Conservation (phyloP, 495 filamentous ascomycete genomes). For the Aeminium ludgeri region DNA sequence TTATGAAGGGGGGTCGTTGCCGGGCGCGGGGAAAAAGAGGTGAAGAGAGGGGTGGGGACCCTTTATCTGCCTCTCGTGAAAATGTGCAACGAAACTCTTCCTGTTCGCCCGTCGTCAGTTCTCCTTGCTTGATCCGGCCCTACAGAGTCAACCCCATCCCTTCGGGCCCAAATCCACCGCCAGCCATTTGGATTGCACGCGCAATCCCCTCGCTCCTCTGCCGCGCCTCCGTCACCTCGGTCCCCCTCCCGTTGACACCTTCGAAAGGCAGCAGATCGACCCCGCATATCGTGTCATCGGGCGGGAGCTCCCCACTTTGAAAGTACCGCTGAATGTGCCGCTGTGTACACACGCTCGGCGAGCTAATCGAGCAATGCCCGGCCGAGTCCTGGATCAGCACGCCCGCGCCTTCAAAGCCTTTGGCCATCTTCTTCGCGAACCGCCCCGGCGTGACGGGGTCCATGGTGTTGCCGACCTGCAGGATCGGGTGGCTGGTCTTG, state of each 20-base stretch:
- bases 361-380: slow-evolving; percentile 24
- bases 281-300: slow-evolving; percentile 15
- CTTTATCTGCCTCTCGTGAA: too few species aligned
- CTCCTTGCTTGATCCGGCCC: too few species aligned
- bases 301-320: slow-evolving; percentile 20
- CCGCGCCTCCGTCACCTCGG: neutral
- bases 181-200: slow-evolving; percentile 1
- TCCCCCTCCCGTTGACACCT: neutral
- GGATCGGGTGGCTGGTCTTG: slow-evolving; percentile 36
- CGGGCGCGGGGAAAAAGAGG: too few species aligned
- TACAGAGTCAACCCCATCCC: too few species aligned
- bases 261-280: slow-evolving; percentile 12
- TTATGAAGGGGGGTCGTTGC: too few species aligned
- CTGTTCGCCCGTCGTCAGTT: too few species aligned
- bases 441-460: slow-evolving; percentile 41
- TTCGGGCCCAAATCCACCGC: slow-evolving; percentile 1
- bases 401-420: slow-evolving; percentile 33
- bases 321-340: slow-evolving; percentile 19
- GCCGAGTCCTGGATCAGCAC: slow-evolving; percentile 39
- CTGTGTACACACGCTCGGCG: slow-evolving; percentile 20
- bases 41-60: too few species aligned
- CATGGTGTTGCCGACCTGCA: slow-evolving; percentile 37
- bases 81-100: too few species aligned
- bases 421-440: slow-evolving; percentile 34
- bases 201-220: neutral